These are phyloP conservation scores for Ascochyta pisi DNA, from an alignment of 2,329 filamentous ascomycete genomes.

Conservation along the genomic window DNA sequence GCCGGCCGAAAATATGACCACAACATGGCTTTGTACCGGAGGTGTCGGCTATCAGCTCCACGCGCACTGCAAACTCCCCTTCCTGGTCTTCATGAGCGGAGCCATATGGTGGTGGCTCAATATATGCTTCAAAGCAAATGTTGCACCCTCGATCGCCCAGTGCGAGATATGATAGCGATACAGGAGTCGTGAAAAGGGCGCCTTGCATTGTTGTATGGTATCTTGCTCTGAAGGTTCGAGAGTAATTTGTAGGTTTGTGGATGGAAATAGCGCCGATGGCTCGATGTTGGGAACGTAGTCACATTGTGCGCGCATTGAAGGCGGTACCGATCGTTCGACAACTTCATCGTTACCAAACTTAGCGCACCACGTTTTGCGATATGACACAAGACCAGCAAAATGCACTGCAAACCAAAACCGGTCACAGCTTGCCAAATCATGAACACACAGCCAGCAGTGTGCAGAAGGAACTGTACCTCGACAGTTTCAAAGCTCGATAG, in stretches of 20 bases:
- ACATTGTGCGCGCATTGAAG: no score
- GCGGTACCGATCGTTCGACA: no score
- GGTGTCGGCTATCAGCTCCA: constrained; percentile 6
- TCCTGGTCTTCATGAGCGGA: neutral
- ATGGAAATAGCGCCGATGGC: no score
- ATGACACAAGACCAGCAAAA: neutral
- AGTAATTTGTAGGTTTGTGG: no score
- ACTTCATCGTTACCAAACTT: no score
- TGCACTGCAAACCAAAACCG: neutral
- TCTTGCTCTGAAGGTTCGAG: no score
- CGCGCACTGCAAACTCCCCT: constrained; percentile 12
- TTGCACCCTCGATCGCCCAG: constrained; percentile 2
- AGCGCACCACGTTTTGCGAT: no score
- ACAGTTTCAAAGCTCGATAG: no score
- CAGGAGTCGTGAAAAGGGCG: constrained; percentile 6
- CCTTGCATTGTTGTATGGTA: neutral
- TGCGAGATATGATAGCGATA: no score
- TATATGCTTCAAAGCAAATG: constrained; percentile 12
- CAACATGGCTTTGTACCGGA: constrained; percentile 7
- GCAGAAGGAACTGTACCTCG: no score
- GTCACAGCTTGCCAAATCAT: neutral
- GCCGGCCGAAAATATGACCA: constrained; percentile 8
- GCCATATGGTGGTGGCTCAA: neutral
- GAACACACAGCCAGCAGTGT: no score
- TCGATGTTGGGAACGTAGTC: no score